These are phyloP conservation scores for Helianthus tuberosus DNA, from an alignment of 129 eudicot species.

Conservation along the genomic window DNA sequence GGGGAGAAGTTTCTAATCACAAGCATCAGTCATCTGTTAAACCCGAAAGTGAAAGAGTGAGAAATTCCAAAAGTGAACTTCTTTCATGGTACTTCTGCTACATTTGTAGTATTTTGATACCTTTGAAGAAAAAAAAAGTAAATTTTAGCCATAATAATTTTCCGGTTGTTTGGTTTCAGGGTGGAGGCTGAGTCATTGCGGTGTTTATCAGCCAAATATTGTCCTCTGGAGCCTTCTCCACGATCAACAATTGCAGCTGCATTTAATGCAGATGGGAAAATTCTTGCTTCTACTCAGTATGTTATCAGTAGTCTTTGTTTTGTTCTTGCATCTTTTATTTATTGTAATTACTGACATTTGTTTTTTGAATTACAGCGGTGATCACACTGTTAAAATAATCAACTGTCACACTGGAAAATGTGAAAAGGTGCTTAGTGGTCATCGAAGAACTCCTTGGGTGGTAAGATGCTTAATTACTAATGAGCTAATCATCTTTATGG, in stretches of 20 bases:
- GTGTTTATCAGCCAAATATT: conserved; percentile 77
- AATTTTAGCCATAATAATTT: background rate
- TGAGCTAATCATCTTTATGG: conserved; percentile 5
- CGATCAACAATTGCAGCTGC: conserved; percentile 99
- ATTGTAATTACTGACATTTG: conserved; percentile 34
- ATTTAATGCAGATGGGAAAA: conserved; percentile 91
- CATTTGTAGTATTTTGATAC: background rate
- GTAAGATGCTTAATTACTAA: conserved; percentile 40
- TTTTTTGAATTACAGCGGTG: conserved; percentile 63
- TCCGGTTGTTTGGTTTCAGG: conserved; percentile 46
- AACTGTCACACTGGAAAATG: conserved; percentile 91
- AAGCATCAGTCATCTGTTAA: conserved; percentile 35
- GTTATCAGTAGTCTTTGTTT: conserved; percentile 20
- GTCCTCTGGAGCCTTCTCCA: conserved; percentile 90
- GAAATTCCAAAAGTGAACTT: conserved; percentile 62
- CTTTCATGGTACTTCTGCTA: conserved; percentile 53
- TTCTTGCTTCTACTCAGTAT: conserved; percentile 97
- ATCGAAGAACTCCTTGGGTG: conserved; percentile 99
- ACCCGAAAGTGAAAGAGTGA: conserved; percentile 52
- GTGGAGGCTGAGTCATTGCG: conserved; percentile 81
- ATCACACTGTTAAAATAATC: conserved; percentile 94
- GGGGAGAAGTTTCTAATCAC: conserved; percentile 53
- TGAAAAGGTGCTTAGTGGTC: conserved; percentile 89
- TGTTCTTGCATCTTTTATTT: conserved; percentile 48
- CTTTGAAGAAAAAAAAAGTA: conserved; percentile 14